These are phyloP conservation scores for Stephanocyclus meneghinianus DNA, from an alignment of 352 stramenopile genomes.

Conservation along the genomic window DNA sequence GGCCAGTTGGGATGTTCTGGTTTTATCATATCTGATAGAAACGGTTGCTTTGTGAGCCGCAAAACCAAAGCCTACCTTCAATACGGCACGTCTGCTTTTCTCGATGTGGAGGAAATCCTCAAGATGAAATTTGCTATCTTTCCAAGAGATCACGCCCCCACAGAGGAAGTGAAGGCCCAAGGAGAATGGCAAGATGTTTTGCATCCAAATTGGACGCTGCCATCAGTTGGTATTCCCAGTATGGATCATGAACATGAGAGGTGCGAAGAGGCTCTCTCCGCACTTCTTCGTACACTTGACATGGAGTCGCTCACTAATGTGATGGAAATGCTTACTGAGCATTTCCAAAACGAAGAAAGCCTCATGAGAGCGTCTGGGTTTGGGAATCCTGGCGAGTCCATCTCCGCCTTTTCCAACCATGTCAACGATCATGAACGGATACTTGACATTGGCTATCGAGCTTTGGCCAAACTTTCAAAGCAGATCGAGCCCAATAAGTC, in stretches of 20 bases:
- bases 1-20: constrained; percentile 62
- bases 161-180: background rate
- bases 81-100: constrained; percentile 48
- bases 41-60: constrained; percentile 63
- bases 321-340: constrained; percentile 24
- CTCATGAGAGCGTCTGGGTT: constrained; percentile 39
- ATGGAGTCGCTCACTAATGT: constrained; percentile 23
- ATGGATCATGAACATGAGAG: constrained; percentile 60
- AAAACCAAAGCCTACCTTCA: constrained; percentile 57
- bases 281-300: constrained; percentile 11
- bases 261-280: constrained; percentile 39
- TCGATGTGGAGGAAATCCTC: constrained; percentile 50
- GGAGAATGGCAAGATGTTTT: constrained; percentile 16
- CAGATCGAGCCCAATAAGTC: constrained; percentile 22
- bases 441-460: constrained; percentile 42
- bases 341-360: constrained; percentile 56
- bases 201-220: constrained; percentile 16
- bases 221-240: constrained; percentile 50
- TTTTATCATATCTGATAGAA: constrained; percentile 53
- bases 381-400: constrained; percentile 21
- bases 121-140: constrained; percentile 23
- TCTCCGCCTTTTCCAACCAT: constrained; percentile 49
- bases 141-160: background rate
- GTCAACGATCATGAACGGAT: constrained; percentile 56
- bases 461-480: constrained; percentile 32